Conservation (phyloP, 2,329 filamentous ascomycete genomes). For the Pezicula radicicola region DNA sequence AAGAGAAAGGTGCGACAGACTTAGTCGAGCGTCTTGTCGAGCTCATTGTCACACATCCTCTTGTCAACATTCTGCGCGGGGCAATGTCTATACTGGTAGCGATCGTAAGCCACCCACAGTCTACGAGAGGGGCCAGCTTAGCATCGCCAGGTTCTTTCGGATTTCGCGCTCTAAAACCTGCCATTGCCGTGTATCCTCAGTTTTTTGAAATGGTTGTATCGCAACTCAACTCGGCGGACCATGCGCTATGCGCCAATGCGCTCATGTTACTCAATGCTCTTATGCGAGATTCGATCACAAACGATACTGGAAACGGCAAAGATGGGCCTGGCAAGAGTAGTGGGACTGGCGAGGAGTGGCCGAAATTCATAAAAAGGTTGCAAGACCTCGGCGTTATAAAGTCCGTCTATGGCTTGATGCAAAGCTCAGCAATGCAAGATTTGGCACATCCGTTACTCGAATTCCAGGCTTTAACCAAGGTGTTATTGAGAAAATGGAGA, state of each 20-base stretch:
- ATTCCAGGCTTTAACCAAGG: slow-evolving; percentile 88
- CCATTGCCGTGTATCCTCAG: slow-evolving; percentile 84
- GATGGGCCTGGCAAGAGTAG: slow-evolving; percentile 29
- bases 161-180: slow-evolving; percentile 87
- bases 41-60: slow-evolving; percentile 87
- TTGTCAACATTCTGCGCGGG: slow-evolving; percentile 95
- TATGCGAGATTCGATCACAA: slow-evolving; percentile 85
- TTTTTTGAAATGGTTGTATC: slow-evolving; percentile 94
- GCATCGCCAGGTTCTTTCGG: slow-evolving; percentile 64
- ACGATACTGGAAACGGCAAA: slow-evolving; percentile 53
- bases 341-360: slow-evolving; percentile 71
- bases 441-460: slow-evolving; percentile 86
- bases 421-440: slow-evolving; percentile 88
- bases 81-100: slow-evolving; percentile 96
- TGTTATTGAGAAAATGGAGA: slow-evolving; percentile 83
- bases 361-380: slow-evolving; percentile 88
- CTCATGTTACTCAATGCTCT: slow-evolving; percentile 93
- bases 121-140: slow-evolving; percentile 40
- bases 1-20: slow-evolving; percentile 58
- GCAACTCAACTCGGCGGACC: slow-evolving; percentile 88
- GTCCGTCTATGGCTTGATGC: slow-evolving; percentile 90
- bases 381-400: slow-evolving; percentile 93
- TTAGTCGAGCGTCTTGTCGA: slow-evolving; percentile 79
- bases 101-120: slow-evolving; percentile 82
- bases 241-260: slow-evolving; percentile 92